Evolutionary conservation across 176 grass and related monocot genomes (phyloP).

Genomic region (Musa acuminata): DNA sequence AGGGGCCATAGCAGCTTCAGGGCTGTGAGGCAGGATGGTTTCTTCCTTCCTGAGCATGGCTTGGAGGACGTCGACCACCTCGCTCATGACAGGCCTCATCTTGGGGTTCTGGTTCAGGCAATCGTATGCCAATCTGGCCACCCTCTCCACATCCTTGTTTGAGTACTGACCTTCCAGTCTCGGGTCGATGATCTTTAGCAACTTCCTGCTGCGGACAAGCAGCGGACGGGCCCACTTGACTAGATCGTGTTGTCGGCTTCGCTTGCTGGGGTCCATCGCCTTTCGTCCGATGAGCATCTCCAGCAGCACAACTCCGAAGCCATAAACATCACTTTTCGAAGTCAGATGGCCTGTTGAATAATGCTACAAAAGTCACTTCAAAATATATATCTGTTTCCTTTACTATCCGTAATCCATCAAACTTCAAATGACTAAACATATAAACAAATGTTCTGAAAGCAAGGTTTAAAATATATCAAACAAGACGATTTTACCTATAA

Average conservation of each 20-base stretch:
- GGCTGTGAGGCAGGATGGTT: constrained; percentile 40
- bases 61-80: constrained; percentile 59
- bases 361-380: background rate
- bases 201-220: constrained; percentile 65
- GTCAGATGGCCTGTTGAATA: constrained; percentile 66
- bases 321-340: constrained; percentile 76
- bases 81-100: constrained; percentile 61
- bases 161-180: constrained; percentile 94
- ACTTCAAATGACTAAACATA: background rate
- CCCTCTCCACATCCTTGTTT: constrained; percentile 53
- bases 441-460: background rate
- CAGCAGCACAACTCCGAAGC: constrained; percentile 79
- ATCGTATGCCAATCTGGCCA: constrained; percentile 65
- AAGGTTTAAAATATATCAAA: background rate
- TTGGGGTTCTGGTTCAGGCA: constrained; percentile 91
- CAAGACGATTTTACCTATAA: no score
- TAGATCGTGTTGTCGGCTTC: constrained; percentile 65
- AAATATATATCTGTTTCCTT: background rate
- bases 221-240: constrained; percentile 84
- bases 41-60: constrained; percentile 59
- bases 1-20: constrained; percentile 51
- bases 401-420: background rate
- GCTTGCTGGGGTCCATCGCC: constrained; percentile 73
- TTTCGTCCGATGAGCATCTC: constrained; percentile 87
- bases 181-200: constrained; percentile 82